Evolutionary conservation across 768 basidiomycete species (phyloP).

Genomic region (Lanmaoa pseudosensibilis): DNA sequence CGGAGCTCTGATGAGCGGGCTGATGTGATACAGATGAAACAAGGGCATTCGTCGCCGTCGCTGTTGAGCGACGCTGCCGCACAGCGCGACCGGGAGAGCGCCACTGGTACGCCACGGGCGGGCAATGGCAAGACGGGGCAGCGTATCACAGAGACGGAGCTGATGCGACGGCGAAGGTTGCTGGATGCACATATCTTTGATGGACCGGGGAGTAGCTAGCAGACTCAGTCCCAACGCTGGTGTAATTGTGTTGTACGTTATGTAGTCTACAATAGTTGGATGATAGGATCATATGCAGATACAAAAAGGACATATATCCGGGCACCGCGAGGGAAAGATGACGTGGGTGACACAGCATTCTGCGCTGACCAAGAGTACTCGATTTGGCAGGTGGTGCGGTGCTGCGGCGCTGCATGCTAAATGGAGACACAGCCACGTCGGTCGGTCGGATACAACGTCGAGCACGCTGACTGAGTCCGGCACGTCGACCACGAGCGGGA

Average conservation of each 20-base stretch:
- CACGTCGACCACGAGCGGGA: slow-evolving; percentile 6
- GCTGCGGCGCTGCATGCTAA: slow-evolving; percentile 37
- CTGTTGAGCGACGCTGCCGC: slow-evolving; percentile 3
- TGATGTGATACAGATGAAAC: slow-evolving; percentile 19
- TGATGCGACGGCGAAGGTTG: slow-evolving; percentile 76
- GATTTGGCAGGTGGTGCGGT: slow-evolving; percentile 28
- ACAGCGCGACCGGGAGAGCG: slow-evolving; percentile 29
- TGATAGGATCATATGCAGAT: too few species aligned
- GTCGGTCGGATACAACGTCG: slow-evolving; percentile 36
- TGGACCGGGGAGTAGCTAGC: slow-evolving; percentile 11
- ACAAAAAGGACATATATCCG: too few species aligned
- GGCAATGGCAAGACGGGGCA: slow-evolving; percentile 53
- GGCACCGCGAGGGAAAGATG: neutral
- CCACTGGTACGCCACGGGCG: slow-evolving; percentile 26
- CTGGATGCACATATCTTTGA: slow-evolving; percentile 70
- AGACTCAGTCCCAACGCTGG: too few species aligned
- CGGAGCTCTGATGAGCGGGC: slow-evolving; percentile 22
- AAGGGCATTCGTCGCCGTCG: slow-evolving; percentile 15
- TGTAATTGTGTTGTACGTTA: too few species aligned
- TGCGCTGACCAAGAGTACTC: slow-evolving; percentile 14
- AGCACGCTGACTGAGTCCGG: slow-evolving; percentile 9
- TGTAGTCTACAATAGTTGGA: too few species aligned
- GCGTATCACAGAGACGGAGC: slow-evolving; percentile 73
- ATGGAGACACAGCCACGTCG: slow-evolving; percentile 37
- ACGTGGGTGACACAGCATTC: slow-evolving; percentile 24